These are phyloP conservation scores for Penicillium roqueforti DNA, from an alignment of 495 filamentous ascomycete species.

Conservation along the genomic window DNA sequence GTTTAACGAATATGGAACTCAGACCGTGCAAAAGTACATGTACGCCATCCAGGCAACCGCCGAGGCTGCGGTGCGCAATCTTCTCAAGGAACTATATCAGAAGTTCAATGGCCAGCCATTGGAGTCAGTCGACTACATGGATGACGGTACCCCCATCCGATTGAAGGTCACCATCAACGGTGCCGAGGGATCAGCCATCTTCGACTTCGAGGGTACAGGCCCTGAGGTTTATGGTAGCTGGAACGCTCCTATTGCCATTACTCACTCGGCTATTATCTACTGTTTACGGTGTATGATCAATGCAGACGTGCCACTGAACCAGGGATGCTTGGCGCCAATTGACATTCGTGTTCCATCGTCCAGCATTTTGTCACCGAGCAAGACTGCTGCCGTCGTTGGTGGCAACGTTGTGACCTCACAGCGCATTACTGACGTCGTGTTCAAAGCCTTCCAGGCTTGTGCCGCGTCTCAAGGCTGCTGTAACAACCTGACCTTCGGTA, in stretches of 20 bases:
- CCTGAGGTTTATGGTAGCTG: constrained; percentile 92
- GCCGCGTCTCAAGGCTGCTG: constrained; percentile 89
- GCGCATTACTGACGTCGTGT: constrained; percentile 89
- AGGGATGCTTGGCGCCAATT: constrained; percentile 89
- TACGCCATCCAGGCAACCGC: constrained; percentile 88
- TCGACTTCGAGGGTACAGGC: constrained; percentile 84
- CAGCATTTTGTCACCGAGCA: constrained; percentile 80
- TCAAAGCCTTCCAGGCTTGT: constrained; percentile 85
- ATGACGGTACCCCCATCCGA: constrained; percentile 87
- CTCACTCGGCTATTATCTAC: constrained; percentile 95
- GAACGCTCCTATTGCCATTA: constrained; percentile 92
- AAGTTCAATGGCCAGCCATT: constrained; percentile 75
- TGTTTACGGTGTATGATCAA: constrained; percentile 88
- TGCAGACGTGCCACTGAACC: constrained; percentile 93
- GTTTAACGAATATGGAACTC: constrained; percentile 85
- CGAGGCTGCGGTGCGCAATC: constrained; percentile 74
- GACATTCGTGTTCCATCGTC: constrained; percentile 77
- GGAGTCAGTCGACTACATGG: constrained; percentile 90
- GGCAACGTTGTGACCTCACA: constrained; percentile 93
- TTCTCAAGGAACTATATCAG: constrained; percentile 75
- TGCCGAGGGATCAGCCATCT: constrained; percentile 78
- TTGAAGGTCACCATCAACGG: constrained; percentile 83
- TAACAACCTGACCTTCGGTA: constrained; percentile 69
- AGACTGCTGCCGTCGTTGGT: constrained; percentile 87
- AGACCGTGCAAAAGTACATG: constrained; percentile 96